Base-by-base conservation (phyloP, 805 yeast genomes). In the Candida xiaguanensis region DNA sequence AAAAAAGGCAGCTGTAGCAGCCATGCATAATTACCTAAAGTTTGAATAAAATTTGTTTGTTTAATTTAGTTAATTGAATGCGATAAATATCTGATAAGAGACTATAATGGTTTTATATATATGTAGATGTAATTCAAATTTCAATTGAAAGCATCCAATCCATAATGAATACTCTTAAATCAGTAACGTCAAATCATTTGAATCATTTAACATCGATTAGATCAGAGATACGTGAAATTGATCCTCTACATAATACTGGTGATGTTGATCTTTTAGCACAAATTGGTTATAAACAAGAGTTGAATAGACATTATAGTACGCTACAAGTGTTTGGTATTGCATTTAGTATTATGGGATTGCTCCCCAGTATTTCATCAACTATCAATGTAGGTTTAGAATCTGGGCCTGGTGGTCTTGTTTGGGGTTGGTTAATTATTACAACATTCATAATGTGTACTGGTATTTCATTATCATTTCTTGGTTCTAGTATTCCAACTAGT, bases 371-470 rank as follows among this genome's bases (percentile, higher is more conserved):
- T 36, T 73, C 83, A 0, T 73, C 83, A 3, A 65, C 71, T 19
- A 54, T 79, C 26, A 63, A 61, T 7, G 65, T 68, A 29, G 80
- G 80, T 15, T 61, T 81, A 11, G 55, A 74, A 18, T 76, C 82
- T 1, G 87, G 87, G 5, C 77, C 84, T 0, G 77, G 70, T 7
- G 80, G 81, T n/a, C 66, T 79, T 39, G 64, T 80, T 4, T 82
- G 88, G 88, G 82, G 85, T 35, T 82, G 89, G 89, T 57, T 78
- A 31, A 50, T 77, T 11, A 71, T 84, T 20, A 67, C 77, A 3
- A 42, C 65, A n/a, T 75, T 78, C 49, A 78, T 82, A 41, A 50
- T 80, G 40, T 52, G 69, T 11, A 71, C 78, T 12, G 87, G 85
- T 17, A 46, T 73, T 8, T 66, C 81, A 14, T 73, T 82, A 78